These are phyloP conservation scores for Tuber calosporum DNA, from an alignment of 495 filamentous ascomycete species.

Conservation along the genomic window DNA sequence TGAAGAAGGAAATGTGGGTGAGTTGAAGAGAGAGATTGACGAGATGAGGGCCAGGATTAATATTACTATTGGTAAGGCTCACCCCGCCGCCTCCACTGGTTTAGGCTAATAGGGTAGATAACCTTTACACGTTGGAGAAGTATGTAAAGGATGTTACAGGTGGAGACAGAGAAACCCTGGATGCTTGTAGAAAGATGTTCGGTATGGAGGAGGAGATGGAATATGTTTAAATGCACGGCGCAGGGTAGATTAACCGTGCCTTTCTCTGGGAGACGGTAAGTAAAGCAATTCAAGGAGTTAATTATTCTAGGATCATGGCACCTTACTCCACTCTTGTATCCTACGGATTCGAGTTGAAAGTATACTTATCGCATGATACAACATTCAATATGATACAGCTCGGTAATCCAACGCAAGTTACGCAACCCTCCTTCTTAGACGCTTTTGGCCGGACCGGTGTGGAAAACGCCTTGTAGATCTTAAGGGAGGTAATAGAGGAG, in stretches of 20 bases:
- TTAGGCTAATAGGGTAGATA: slow-evolving; percentile 51
- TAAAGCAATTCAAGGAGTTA: neutral
- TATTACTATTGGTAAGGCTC: slow-evolving; percentile 25
- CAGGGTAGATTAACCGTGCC: neutral
- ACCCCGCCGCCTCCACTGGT: neutral
- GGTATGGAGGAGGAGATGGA: slow-evolving; percentile 38
- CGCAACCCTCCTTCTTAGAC: neutral
- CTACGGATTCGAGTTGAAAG: neutral
- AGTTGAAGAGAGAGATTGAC: slow-evolving; percentile 47
- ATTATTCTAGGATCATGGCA: neutral
- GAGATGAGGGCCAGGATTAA: slow-evolving; percentile 36
- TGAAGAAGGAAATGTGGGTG: slow-evolving; percentile 48
- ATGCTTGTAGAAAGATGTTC: slow-evolving; percentile 49
- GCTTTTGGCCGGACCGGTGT: neutral
- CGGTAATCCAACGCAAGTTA: neutral
- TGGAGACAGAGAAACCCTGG: slow-evolving; percentile 51
- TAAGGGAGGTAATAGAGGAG: neutral
- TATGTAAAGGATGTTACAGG: slow-evolving; percentile 51
- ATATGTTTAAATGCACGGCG: slow-evolving; percentile 22
- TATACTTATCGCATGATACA: neutral
- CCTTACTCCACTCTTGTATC: neutral
- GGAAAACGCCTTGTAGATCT: neutral
- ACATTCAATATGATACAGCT: neutral
- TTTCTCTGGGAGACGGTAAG: neutral
- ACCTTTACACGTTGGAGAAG: slow-evolving; percentile 58